Evolutionary conservation across 2,329 filamentous ascomycete genomes (phyloP).

Genomic region (Plectosphaerella sp.): DNA sequence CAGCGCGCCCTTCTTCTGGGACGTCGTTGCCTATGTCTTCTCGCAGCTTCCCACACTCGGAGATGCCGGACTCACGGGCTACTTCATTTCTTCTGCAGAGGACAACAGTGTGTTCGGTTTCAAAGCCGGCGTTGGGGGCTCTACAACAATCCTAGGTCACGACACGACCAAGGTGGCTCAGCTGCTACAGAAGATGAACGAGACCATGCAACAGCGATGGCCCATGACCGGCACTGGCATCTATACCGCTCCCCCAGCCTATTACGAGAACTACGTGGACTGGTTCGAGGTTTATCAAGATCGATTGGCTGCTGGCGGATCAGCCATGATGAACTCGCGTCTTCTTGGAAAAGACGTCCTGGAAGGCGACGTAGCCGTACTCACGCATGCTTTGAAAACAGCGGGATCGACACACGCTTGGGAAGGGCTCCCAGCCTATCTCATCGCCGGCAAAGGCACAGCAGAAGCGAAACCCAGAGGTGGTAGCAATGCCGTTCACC

Average conservation of each 20-base stretch:
- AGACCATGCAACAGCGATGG: constrained; percentile 33
- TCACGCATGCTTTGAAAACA: constrained; percentile 30
- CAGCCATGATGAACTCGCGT: constrained; percentile 35
- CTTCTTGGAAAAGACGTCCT: constrained; percentile 34
- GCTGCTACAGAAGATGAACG: constrained; percentile 28
- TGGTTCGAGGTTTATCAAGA: constrained; percentile 34
- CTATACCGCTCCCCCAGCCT: background rate
- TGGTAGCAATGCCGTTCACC: constrained; percentile 39
- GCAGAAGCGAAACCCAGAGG: constrained; percentile 37
- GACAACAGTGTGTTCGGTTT: constrained; percentile 66
- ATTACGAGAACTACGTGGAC: constrained; percentile 28
- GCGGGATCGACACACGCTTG: constrained; percentile 8
- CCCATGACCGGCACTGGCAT: constrained; percentile 16
- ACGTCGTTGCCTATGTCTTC: constrained; percentile 42
- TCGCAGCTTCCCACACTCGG: constrained; percentile 40
- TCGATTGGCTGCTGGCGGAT: constrained; percentile 25
- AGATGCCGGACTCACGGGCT: constrained; percentile 47
- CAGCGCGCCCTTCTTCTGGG: constrained; percentile 31
- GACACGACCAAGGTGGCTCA: constrained; percentile 17
- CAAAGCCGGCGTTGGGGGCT: constrained; percentile 90
- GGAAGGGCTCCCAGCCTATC: constrained; percentile 25
- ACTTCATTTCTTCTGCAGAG: constrained; percentile 30
- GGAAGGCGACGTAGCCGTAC: constrained; percentile 23
- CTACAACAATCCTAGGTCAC: constrained; percentile 53
- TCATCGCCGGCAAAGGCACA: constrained; percentile 41